Base-by-base conservation (phyloP, 805 yeast species). In the Candida multigemmis region DNA sequence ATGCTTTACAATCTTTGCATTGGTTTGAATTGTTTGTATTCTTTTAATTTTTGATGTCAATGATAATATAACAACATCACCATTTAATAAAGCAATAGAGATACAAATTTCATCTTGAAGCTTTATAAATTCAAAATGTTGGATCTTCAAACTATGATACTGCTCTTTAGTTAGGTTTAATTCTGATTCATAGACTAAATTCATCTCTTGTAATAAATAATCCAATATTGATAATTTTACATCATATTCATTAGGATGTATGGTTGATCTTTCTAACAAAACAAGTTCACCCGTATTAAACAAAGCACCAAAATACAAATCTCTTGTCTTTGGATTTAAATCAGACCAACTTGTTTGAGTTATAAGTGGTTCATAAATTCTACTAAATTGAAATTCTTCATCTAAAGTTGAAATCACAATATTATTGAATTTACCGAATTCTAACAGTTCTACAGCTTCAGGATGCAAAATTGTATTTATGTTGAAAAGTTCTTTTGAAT, bases 281-380 rank as follows among this genome's bases (percentile, higher is more conserved):
- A 60, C 27, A 9, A 60, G 38, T 28, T 61, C 68, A 0, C 62
- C 60, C 1, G 65, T 48, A 29, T 54, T 60, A 26, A 49, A 48
- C 16, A 61, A 35, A 1, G 56, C 53, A 0, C 56, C 65, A 22
- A 61, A 37, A 22, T 34, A 37, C 25, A 54, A 44, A 23, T 52
- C 52, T 21, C 50, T 44, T 3, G 48, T 37, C n/a, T 35, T 25
- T 2, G 37, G 33, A 17, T 39, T 35, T 2, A 40, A 28, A 3
- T 51, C 41, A 4, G 60, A 42, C 65, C 67, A 58, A 26, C 40
- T 41, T 32, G 59, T 65, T 15, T 43, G 36, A 6, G 49, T 44
- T n/a, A 60, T 53, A 12, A 33, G 21, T 2, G 60, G 54, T 14
- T 60, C 65, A 14, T 38, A 32, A 16, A 59, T 42, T 23, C 54